These are phyloP conservation scores for Solanum lycopersicoides DNA, from an alignment of 257 asterid species.

Conservation along the genomic window DNA sequence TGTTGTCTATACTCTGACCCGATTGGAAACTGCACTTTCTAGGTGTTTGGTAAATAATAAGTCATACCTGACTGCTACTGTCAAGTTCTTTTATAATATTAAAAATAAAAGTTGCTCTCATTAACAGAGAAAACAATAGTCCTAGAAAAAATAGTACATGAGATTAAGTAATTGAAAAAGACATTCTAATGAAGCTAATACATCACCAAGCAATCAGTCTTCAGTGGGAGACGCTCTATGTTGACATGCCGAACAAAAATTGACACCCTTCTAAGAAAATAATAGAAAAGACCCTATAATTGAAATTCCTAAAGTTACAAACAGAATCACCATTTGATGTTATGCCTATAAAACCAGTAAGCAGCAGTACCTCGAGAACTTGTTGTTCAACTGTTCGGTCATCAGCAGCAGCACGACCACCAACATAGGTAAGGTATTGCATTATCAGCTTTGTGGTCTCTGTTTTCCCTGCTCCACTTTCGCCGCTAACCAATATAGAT, in stretches of 20 bases:
- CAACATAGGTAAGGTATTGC: constrained; percentile 97
- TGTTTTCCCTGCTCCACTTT: constrained; percentile 99
- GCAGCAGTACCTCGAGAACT: constrained; percentile 69
- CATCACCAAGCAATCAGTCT: background rate
- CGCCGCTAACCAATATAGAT: constrained; percentile 97
- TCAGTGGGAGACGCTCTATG: background rate
- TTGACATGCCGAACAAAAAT: background rate
- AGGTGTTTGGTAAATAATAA: background rate
- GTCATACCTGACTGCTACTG: background rate
- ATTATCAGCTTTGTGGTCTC: constrained; percentile 96
- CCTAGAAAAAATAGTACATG: background rate
- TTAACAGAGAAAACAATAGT: background rate
- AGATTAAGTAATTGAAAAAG: background rate
- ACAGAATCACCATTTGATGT: background rate
- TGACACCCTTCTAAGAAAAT: background rate
- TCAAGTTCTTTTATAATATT: background rate
- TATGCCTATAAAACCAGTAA: background rate
- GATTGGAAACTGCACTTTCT: background rate
- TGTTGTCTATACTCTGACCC: background rate
- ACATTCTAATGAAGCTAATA: background rate
- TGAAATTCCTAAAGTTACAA: background rate
- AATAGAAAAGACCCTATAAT: background rate
- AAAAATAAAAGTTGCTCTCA: background rate
- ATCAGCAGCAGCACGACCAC: constrained; percentile 84
- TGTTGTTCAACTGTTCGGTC: constrained; percentile 95